phyloP scores from a whole-genome alignment of 768 basidiomycete species.

The Pleurotus djamor region DNA sequence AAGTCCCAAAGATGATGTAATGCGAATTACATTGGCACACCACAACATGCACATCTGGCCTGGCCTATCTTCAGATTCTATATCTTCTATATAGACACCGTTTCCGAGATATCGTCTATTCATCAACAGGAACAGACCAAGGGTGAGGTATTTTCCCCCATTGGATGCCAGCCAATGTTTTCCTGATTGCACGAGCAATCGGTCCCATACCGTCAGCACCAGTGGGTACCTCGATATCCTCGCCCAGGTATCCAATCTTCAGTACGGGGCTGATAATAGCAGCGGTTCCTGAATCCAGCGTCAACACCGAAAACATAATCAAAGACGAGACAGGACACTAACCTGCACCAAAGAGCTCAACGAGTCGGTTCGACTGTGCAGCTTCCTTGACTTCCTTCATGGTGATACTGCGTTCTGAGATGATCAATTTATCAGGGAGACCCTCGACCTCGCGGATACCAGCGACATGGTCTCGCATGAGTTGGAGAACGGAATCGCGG shows the following conservation, averaged over 20 bases:
- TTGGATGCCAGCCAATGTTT: slow-evolving; percentile 77
- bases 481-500: slow-evolving; percentile 76
- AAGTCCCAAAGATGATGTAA: neutral
- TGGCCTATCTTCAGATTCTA: too few species aligned
- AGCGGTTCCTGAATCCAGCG: slow-evolving; percentile 61
- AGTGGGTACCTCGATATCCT: slow-evolving; percentile 62
- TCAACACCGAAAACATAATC: slow-evolving; percentile 1
- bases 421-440: slow-evolving; percentile 52
- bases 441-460: slow-evolving; percentile 39
- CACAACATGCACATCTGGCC: too few species aligned
- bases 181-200: slow-evolving; percentile 69
- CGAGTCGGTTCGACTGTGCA: slow-evolving; percentile 57
- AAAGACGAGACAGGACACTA: slow-evolving; percentile 14
- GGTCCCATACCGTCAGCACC: slow-evolving; percentile 78
- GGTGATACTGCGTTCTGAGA: slow-evolving; percentile 69
- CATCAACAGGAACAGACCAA: slow-evolving; percentile 63
- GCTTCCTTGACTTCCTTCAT: slow-evolving; percentile 73
- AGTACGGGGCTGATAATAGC: slow-evolving; percentile 73
- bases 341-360: slow-evolving; percentile 86
- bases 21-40: too few species aligned
- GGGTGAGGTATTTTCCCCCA: slow-evolving; percentile 73
- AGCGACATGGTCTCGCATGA: slow-evolving; percentile 64
- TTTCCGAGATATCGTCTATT: slow-evolving; percentile 14
- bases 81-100: neutral
- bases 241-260: slow-evolving; percentile 70